Base-by-base conservation (phyloP, 768 basidiomycete species). In the Podaxis sp. region DNA sequence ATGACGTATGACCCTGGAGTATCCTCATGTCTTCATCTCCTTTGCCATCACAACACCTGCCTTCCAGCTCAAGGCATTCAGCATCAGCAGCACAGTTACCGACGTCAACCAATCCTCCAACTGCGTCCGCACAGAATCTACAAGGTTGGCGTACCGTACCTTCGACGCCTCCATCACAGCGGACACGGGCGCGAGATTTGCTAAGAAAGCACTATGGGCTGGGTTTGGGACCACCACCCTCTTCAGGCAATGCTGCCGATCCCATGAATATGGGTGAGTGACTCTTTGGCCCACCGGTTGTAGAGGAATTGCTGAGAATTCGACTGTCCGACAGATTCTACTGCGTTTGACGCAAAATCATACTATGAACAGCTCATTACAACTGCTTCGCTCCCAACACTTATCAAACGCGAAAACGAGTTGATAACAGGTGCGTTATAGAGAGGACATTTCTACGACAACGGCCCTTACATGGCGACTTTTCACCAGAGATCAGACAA, bases 331-430 rank as follows among this genome's bases (percentile, higher is more conserved):
- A 44, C 64, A 93, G 93, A 95, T 72, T 93, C 93, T 0, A 72
- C 85, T 18, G 85, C 84, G 6, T 95, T 95, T 67, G 90, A 95
- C 66, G 86, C 93, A 10, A 89, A 87, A 70, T 78, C 84, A 11
- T 95, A 93, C 65, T 95, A 94, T 64, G 89, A 92, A 65, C 90
- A 92, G 64, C 71, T 95, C 5, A 92, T 95, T 59, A 92, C 90
- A 0, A 91, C 90, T 0, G 83, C 90, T 2, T 87, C 90, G 5
- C 76, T 95, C 35, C 83, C 86, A 1, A 77, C 80, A 5, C 77
- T 97, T 4, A 75, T 97, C 10, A 91, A 87, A 72, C 79, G 82
- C 55, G 91, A 94, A 73, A 94, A 92, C 59, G 93, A 95, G 50
- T 78, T 96, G 7, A 72, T 93, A 13, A 79, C 80, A 38, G 91